Evolutionary conservation across 768 basidiomycete genomes (phyloP).

Genomic region (Serendipita sp.): DNA sequence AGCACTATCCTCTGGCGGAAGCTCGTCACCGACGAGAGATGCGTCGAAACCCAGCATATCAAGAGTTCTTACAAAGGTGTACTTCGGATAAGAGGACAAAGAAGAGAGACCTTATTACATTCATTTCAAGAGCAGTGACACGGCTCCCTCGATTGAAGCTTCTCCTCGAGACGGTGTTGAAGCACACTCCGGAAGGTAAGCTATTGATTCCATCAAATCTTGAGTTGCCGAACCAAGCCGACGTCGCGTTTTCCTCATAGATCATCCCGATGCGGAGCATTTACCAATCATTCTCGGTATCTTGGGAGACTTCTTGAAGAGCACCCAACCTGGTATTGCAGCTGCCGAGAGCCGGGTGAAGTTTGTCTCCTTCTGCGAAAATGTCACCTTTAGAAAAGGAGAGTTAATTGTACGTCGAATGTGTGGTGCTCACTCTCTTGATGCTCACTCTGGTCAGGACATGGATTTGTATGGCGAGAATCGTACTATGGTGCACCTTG

Average conservation of each 20-base stretch:
- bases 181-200: constrained; percentile 28
- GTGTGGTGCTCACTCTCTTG: not conserved
- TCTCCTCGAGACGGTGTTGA: constrained; percentile 50
- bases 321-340: constrained; percentile 78
- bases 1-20: constrained; percentile 71
- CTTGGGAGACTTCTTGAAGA: constrained; percentile 57
- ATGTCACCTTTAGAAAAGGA: constrained; percentile 52
- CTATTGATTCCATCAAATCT: not conserved
- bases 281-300: constrained; percentile 57
- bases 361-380: constrained; percentile 67
- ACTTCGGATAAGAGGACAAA: constrained; percentile 47
- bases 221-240: constrained; percentile 4
- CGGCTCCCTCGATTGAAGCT: constrained; percentile 70
- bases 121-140: constrained; percentile 74
- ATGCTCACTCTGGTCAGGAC: constrained; percentile 32
- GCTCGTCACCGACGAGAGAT: constrained; percentile 65
- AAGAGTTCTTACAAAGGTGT: constrained; percentile 44
- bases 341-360: constrained; percentile 85
- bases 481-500: constrained; percentile 52
- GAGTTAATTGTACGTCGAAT: constrained; percentile 56
- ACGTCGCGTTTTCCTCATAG: constrained; percentile 21
- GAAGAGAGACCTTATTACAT: constrained; percentile 63
- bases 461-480: constrained; percentile 66
- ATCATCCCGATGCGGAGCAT: constrained; percentile 66
- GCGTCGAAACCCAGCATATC: constrained; percentile 48